A percentile compares a stretch with the other conserved stretches of the same genome.
Conservation (phyloP, 371 early-diverging fungal species). For the Lichtheimia ramosa region DNA sequence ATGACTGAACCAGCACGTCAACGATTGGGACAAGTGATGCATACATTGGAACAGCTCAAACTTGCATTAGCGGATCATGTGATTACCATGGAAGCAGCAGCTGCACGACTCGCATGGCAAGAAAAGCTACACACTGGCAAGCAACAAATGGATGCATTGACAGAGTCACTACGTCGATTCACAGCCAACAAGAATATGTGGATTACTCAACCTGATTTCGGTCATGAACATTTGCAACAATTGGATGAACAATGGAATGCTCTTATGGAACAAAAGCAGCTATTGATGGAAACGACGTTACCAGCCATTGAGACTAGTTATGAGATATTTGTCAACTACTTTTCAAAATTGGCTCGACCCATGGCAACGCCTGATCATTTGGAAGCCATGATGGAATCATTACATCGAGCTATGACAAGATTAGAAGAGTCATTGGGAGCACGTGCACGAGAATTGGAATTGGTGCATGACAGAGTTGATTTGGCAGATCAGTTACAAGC, state of each 20-base stretch:
- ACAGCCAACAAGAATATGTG: constrained; percentile 26
- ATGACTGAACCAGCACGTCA: constrained; percentile 22
- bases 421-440: constrained; percentile 31
- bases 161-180: constrained; percentile 27
- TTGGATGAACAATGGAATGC: constrained; percentile 23
- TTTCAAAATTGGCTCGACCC: constrained; percentile 34
- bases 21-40: constrained; percentile 35
- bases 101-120: constrained; percentile 32
- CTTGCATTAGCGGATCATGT: constrained; percentile 31
- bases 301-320: constrained; percentile 31
- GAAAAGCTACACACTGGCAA: constrained; percentile 24
- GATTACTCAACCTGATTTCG: constrained; percentile 28
- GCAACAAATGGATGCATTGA: constrained; percentile 31
- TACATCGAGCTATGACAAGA: constrained; percentile 18
- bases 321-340: constrained; percentile 35
- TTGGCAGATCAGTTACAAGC: constrained; percentile 28
- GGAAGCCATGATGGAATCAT: constrained; percentile 40
- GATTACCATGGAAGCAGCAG: constrained; percentile 34
- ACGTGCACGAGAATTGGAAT: constrained; percentile 26
- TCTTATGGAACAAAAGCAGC: constrained; percentile 22
- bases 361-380: constrained; percentile 46
- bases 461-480: constrained; percentile 22
- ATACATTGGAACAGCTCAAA: constrained; percentile 30
- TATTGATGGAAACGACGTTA: constrained; percentile 21
- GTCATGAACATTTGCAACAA: constrained; percentile 16